Evolutionary conservation across 208 protist species (phyloP), one percentile per base, ranked within the genome.

Genomic region (Spongospora subterranea): DNA sequence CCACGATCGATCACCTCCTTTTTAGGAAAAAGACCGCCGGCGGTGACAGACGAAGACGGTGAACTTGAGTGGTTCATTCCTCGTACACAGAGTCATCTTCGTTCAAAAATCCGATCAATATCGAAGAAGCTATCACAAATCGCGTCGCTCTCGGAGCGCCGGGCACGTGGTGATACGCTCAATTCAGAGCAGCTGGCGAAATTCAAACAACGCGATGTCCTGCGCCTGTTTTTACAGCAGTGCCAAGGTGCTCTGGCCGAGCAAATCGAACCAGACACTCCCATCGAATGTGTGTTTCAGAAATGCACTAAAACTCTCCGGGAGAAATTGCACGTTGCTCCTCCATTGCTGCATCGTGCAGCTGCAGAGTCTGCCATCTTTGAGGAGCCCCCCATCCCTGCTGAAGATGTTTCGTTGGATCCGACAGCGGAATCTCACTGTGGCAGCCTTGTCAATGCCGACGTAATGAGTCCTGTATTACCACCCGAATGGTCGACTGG

Each of bases 101-200:
- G 40, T 13, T 6, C 71, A 6, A 82, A 82, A 43, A 82, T 82
- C 71, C 71, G 71, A 6, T 82, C 71, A 20, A 40, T 35, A 39
- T 6, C 71, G 71, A 82, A 82, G 71, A 82, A 82, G 71, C n/a
- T 82, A 13, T 82, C 71, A 35, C 71, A 82, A n/a, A 82, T 82
- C n/a, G 17, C 6, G 13, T 40, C 35, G 6, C n/a, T 82, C 6
- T 82, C 17, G 17, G 71, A 82, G 6, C n/a, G 71, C 35, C n/a
- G 6, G 6, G 71, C 71, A 13, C 6, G n/a, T 45, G 71, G 71
- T 39, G 71, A 82, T 45, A 20, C 40, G 6, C n/a, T 82, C 11
- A 82, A 82, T 43, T 17, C n/a, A 6, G 71, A 82, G 71, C 71
- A 82, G 40, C 40, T 35, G 35, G 17, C 11, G 6, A 82, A 82